Conservation (phyloP, 257 asterid genomes). For the Gentiana macrophylla region DNA sequence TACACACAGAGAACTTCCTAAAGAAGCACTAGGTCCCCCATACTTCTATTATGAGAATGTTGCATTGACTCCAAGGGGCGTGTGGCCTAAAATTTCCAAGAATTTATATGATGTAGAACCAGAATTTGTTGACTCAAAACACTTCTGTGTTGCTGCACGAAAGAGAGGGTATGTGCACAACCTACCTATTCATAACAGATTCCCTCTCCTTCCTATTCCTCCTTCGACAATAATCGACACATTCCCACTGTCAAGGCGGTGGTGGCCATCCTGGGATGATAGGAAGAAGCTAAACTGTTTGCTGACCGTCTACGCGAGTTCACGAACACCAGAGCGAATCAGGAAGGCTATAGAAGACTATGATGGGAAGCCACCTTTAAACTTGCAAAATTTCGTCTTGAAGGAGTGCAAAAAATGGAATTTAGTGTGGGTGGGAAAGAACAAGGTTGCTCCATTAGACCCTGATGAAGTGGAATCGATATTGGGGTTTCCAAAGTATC, state of each 20-base stretch:
- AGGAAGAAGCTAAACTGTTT: slow-evolving; percentile 48
- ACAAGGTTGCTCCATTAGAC: slow-evolving; percentile 49
- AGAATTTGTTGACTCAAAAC: slow-evolving; percentile 56
- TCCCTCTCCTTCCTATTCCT: slow-evolving; percentile 47
- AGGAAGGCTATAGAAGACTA: slow-evolving; percentile 33
- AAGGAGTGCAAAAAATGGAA: slow-evolving; percentile 54
- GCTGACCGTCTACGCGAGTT: slow-evolving; percentile 41
- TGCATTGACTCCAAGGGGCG: slow-evolving; percentile 64
- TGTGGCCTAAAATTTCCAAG: slow-evolving; percentile 51
- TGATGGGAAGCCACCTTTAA: slow-evolving; percentile 27
- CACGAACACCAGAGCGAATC: slow-evolving; percentile 35
- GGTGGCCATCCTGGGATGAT: slow-evolving; percentile 68
- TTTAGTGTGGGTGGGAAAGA: slow-evolving; percentile 55
- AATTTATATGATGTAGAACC: slow-evolving; percentile 39
- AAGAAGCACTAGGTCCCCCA: slow-evolving; percentile 34
- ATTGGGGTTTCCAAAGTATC: slow-evolving; percentile 53
- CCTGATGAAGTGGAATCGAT: slow-evolving; percentile 56
- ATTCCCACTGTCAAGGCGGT: slow-evolving; percentile 34
- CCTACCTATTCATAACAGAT: slow-evolving; percentile 42
- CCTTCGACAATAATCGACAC: slow-evolving; percentile 45
- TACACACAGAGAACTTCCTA: slow-evolving; percentile 9
- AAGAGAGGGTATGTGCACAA: slow-evolving; percentile 60
- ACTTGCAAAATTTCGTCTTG: slow-evolving; percentile 26
- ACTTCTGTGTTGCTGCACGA: slow-evolving; percentile 39
- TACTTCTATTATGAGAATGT: slow-evolving; percentile 56